Base-by-base conservation (phyloP, 345 rosid genomes). In the Melaleuca quinquenervia region DNA sequence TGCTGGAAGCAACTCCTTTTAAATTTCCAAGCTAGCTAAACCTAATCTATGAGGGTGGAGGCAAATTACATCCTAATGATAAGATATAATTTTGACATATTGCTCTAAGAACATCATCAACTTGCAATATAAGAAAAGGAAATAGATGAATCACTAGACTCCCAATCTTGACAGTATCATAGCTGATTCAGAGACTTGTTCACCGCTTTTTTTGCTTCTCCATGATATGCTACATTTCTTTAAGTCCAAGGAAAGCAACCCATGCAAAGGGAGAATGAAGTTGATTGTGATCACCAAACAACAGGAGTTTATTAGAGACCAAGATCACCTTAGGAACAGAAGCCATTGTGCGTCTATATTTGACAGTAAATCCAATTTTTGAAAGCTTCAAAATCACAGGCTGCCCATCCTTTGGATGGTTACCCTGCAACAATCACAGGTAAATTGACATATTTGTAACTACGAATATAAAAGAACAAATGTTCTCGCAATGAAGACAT, bases 371-470 rank as follows among this genome's bases (percentile, higher is more conserved):
- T 75, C 99, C 99, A 84, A 86, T 88, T 90, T 89, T 95, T 62
- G 95, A 90, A 83, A 93, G 93, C 90, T 91, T 96, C 87, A 97
- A 55, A 44, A 91, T 84, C 84, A 96, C 94, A 36, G 98, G 96
- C 52, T 92, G 92, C 64, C 97, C 95, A 90, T 97, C 99, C 90
- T 92, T 87, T 12, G 98, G 98, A 87, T 97, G 98, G 84, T 88
- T 51, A 80, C 50, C 48, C 84, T 76, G 45, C 50, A 50, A 21
- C 18, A 50, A 85, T 15, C 14, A 29, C 82, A 8, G 27, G 32
- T 78, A 76, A 56, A 78, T 49, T 27, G 50, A 84, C 50, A 26
- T 50, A 52, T 18, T 76, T 55, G 27, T 50, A 18, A 22, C 41
- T 53, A 41, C 50, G 55, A 49, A 82, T 75, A 8, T 26, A 90